These are phyloP conservation scores for Epichloe elymi DNA, from an alignment of 2,329 filamentous ascomycete species.

Conservation along the genomic window DNA sequence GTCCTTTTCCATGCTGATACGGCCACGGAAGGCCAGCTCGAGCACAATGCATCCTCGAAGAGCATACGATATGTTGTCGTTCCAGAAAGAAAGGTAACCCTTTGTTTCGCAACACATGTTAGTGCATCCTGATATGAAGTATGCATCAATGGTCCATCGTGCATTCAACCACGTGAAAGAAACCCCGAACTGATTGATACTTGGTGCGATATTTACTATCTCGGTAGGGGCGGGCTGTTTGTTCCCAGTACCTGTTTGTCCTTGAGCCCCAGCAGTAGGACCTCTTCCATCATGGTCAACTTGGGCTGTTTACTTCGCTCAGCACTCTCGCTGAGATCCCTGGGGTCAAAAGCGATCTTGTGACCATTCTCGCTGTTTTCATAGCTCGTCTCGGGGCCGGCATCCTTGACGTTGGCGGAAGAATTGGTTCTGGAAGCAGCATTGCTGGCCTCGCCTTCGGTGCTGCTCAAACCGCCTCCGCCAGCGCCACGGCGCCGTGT, in stretches of 20 bases:
- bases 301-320: conserved; percentile 97
- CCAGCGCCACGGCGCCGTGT: conserved; percentile 59
- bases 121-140: neutral
- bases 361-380: conserved; percentile 89
- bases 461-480: conserved; percentile 38
- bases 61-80: conserved; percentile 98
- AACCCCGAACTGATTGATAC: neutral
- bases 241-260: conserved; percentile 74
- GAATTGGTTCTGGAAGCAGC: conserved; percentile 45
- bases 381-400: conserved; percentile 66
- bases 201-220: neutral
- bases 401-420: conserved; percentile 38
- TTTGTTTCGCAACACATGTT: conserved; percentile 24
- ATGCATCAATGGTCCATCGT: neutral
- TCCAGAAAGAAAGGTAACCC: conserved; percentile 99
- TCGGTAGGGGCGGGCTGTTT: neutral
- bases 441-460: conserved; percentile 43
- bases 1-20: conserved; percentile 98
- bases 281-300: conserved; percentile 96
- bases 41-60: conserved; percentile 96
- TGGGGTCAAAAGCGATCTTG: conserved; percentile 94
- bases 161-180: neutral
- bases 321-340: conserved; percentile 92
- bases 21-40: conserved; percentile 88
- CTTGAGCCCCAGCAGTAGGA: conserved; percentile 87